Evolutionary conservation across 1,139 yeast genomes (phyloP), one percentile per base, ranked within the genome.

Genomic region (Petasospora fabianii): DNA sequence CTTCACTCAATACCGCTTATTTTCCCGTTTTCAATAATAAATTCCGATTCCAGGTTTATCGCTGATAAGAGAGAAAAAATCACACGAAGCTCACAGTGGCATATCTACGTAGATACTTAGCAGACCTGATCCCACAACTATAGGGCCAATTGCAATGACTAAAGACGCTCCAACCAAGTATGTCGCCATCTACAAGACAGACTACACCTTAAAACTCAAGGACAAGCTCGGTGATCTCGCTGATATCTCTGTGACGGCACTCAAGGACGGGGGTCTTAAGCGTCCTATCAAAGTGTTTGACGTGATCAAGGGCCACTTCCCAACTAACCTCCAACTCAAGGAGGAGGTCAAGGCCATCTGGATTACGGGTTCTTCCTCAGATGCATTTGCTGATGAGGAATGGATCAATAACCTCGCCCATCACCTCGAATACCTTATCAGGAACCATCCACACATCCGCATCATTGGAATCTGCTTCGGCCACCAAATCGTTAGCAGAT

Each of bases 381-480:
- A 80, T 49, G 68, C 85, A 2, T 82, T 73, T 56, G 75, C 62
- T n/a, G 65, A 66, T 19, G 62, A 64, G 3, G 59, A 56, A 20
- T 83, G 90, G 90, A 75, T 83, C 40, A 43, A 58, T 22, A 56
- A 59, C 36, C 61, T 82, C 19, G 68, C 68, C 24, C 64, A 65
- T 14, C 82, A 68, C 51, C 26, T 37, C 21, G 27, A 34, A 11
- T 28, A 22, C 21, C 48, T 78, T 24, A 55, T 60, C 24, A 46
- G 60, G 2, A 16, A 34, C 3, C 27, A 32, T 17, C 26, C 39
- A 12, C 32, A 39, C 21, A 41, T 51, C 16, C 83, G 83, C 1
- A 48, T 77, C 3, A 69, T 73, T 3, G 90, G 94, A 1, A 67
- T 87, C 29, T 88, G 96, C 58, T 87, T 85, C 58, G 97, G 96